A percentile compares a stretch with the other conserved stretches of the same genome.
Conservation (phyloP, 2,329 filamentous ascomycete genomes). For the Paecilomyces sp. region DNA sequence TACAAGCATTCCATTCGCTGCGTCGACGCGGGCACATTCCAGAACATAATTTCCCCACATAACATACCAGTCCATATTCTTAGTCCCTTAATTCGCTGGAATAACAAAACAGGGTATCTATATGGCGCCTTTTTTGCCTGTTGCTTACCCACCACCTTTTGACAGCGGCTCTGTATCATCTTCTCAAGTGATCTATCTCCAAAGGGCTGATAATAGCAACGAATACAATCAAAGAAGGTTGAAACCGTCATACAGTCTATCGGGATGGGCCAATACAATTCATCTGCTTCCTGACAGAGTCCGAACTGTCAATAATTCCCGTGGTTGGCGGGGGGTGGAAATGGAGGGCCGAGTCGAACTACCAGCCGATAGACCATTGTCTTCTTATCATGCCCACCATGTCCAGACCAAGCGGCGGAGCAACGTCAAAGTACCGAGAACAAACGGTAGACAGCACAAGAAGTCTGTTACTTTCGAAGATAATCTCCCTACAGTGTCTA, state of each 20-base stretch:
- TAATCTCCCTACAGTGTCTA: background rate
- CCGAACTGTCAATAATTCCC: background rate
- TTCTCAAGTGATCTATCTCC: background rate
- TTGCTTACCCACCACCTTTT: background rate
- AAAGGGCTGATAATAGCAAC: background rate
- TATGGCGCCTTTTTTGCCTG: background rate
- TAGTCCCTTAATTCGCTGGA: background rate
- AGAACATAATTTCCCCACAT: background rate
- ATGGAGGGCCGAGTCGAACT: background rate
- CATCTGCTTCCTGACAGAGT: background rate
- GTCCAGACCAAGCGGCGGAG: background rate
- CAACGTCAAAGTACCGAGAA: background rate
- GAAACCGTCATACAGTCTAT: background rate
- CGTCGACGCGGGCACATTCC: background rate
- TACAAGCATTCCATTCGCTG: background rate
- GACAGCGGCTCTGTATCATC: background rate
- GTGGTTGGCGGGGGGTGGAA: background rate
- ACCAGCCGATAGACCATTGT: background rate
- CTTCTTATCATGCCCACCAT: background rate
- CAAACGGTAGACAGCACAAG: constrained; percentile 1
- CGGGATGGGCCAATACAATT: background rate
- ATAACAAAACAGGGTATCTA: background rate
- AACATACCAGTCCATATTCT: background rate
- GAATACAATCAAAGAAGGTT: background rate
- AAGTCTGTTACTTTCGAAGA: constrained; percentile 11